A percentile compares a stretch with the other conserved stretches of the same genome.
phyloP scores from a whole-genome alignment of 2,329 filamentous ascomycete genomes.

The Lachnum nothofagi region DNA sequence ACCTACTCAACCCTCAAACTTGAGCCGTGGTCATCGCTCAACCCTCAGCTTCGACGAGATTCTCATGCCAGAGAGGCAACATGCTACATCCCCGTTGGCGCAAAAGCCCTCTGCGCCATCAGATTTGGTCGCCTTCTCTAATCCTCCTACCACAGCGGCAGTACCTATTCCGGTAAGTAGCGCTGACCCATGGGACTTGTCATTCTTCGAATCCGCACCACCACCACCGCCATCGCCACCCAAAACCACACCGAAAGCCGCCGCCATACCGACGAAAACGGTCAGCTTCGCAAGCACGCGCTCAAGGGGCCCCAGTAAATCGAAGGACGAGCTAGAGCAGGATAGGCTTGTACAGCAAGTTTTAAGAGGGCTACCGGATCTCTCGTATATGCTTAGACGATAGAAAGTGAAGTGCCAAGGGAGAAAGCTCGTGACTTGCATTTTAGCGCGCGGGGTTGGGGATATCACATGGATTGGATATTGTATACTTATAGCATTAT shows the following conservation, averaged over 20 bases:
- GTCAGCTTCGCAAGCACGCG: slow-evolving; percentile 4
- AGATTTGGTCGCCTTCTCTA: not conserved
- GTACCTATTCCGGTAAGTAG: slow-evolving; percentile 1
- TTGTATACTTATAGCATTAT: too few relatives aligned
- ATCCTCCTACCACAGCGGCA: not conserved
- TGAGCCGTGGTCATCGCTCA: slow-evolving; percentile 5
- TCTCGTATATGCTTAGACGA: slow-evolving; percentile 34
- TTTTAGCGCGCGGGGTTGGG: too few relatives aligned
- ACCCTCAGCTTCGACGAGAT: slow-evolving; percentile 9
- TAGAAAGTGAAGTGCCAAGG: slow-evolving; percentile 16
- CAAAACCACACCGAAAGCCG: slow-evolving; percentile 4
- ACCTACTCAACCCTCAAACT: slow-evolving; percentile 1
- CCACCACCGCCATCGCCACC: not conserved
- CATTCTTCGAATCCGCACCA: slow-evolving; percentile 31
- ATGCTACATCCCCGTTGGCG: too few relatives aligned
- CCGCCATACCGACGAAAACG: slow-evolving; percentile 2
- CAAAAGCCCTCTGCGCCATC: not conserved
- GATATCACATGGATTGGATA: too few relatives aligned
- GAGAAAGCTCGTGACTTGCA: too few relatives aligned
- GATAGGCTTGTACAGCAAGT: slow-evolving; percentile 31
- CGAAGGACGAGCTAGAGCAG: slow-evolving; percentile 29
- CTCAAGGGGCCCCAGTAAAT: slow-evolving; percentile 15
- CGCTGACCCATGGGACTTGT: slow-evolving; percentile 35
- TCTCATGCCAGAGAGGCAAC: slow-evolving; percentile 1
- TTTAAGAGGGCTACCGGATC: slow-evolving; percentile 32